phyloP scores from a whole-genome alignment of 1,139 yeast genomes.

The Casaregolazyma suthepensis region DNA sequence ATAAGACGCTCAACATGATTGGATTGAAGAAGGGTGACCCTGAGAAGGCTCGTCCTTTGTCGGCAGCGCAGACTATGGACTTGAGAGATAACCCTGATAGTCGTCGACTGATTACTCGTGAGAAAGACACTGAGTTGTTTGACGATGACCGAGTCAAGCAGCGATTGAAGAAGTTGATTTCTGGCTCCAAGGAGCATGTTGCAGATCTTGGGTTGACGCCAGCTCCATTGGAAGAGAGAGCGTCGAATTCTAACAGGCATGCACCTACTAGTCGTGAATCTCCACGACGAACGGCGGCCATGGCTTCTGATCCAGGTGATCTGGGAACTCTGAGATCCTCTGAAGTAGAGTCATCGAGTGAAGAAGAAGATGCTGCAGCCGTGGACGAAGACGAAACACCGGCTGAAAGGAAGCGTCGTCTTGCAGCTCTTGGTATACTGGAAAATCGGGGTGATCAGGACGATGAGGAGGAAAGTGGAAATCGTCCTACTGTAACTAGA shows the following conservation, averaged over 20 bases:
- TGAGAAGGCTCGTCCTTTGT: conserved; percentile 1
- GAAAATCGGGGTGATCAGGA: conserved; percentile 32
- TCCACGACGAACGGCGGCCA: neutral
- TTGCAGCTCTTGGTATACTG: conserved; percentile 73
- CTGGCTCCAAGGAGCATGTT: conserved; percentile 9
- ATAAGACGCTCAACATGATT: conserved; percentile 25
- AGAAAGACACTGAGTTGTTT: conserved; percentile 15
- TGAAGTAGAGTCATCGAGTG: conserved; percentile 1
- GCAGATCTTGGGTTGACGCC: neutral
- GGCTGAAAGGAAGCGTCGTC: conserved; percentile 66
- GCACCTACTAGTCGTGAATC: neutral
- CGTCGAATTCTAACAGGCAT: neutral
- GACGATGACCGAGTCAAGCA: conserved; percentile 22
- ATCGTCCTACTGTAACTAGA: neutral
- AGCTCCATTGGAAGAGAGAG: conserved; percentile 5
- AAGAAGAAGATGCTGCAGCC: conserved; percentile 10
- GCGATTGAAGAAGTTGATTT: conserved; percentile 22
- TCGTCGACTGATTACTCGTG: conserved; percentile 4
- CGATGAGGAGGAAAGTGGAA: conserved; percentile 9
- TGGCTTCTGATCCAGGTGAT: neutral
- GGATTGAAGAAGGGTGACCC: conserved; percentile 18
- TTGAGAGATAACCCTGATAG: conserved; percentile 23
- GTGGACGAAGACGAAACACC: conserved; percentile 25
- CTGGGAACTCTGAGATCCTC: neutral
- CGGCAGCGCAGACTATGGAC: conserved; percentile 15